Base-by-base conservation (phyloP, 2,329 filamentous ascomycete species). In the Lachnellula willkommii region DNA sequence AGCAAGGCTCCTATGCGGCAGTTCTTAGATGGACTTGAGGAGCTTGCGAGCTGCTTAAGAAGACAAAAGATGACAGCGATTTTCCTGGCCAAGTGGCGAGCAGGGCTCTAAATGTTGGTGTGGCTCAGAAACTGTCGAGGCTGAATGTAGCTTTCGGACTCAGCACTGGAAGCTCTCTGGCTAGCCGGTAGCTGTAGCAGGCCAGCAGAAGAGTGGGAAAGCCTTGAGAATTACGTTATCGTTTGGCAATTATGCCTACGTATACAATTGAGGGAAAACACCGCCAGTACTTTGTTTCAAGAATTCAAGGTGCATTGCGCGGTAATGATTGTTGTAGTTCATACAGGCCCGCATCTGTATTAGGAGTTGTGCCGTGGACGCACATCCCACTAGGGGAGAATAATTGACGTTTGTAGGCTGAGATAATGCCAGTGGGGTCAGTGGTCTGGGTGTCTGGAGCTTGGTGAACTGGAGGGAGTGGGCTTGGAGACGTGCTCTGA, bases 61-160 rank as follows among this genome's bases (percentile, higher is more conserved):
- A 53, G 47, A 55, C 35, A 37, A 57, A 46, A 57, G 47, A 47
- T 43, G 49, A 55, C 46, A 61, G 43, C 53, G 52, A 26, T 36
- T 37, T 55, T 55, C 50, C 57, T 55, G 36, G 55, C 54, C 40
- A 26, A 60, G 55, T 46, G 40, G 52, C 48, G 52, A 55, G 56
- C 59, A 55, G 37, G 43, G 52, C 54, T 37, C 47, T 36, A 52
- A 57, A 43, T 48, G 55, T 63, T 63, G 64, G 60, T 60, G 61
- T 65, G 56, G 59, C 53, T 54, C 50, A 45, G 51, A 40, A 17
- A 40, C 26, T n/a, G 20, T 60, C 60, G 48, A 62, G 63, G 64
- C 61, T 63, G 63, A 63, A 62, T 59, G 54, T 57, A 56, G 53
- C 48, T 53, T 50, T 46, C 40, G 46, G 47, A 36, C 20, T 45